These are phyloP conservation scores for Globisporangium alternatum DNA, from an alignment of 352 stramenopile species.

Conservation along the genomic window DNA sequence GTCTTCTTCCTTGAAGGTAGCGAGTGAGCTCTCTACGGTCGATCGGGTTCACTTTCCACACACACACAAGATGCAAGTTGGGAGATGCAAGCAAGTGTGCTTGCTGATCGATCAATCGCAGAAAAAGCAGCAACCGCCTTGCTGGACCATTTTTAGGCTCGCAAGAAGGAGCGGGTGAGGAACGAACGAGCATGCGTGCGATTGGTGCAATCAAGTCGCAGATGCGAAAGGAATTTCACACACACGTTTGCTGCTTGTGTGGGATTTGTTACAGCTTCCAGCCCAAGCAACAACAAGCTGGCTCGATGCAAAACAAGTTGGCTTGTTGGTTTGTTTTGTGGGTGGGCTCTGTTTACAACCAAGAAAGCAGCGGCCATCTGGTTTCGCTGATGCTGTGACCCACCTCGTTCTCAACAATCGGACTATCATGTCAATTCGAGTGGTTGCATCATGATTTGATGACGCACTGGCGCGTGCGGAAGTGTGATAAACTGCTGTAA, in stretches of 20 bases:
- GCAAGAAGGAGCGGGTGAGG: not conserved
- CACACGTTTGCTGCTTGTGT: not conserved
- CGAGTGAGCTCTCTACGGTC: too few species aligned
- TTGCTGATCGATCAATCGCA: not conserved
- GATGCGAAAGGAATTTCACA: not conserved
- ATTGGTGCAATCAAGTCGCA: not conserved
- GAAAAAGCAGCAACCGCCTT: not conserved
- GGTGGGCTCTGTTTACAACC: not conserved
- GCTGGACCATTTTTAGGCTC: not conserved
- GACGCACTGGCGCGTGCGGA: not conserved
- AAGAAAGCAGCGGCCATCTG: not conserved
- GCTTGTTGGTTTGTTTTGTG: not conserved
- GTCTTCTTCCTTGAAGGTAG: not conserved
- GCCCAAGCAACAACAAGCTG: not conserved
- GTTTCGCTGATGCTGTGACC: not conserved
- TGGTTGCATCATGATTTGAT: slow-evolving; percentile 4
- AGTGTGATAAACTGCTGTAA: slow-evolving; percentile 5
- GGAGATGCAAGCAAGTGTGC: not conserved
- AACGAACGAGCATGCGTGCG: not conserved
- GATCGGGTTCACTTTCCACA: not conserved
- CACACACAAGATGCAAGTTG: not conserved
- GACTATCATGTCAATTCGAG: slow-evolving; percentile 3
- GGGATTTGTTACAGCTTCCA: not conserved
- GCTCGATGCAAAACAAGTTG: not conserved
- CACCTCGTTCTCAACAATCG: slow-evolving; percentile 4